Evolutionary conservation across 2,329 filamentous ascomycete species (phyloP).

Genomic region (Colletotrichum musicola): DNA sequence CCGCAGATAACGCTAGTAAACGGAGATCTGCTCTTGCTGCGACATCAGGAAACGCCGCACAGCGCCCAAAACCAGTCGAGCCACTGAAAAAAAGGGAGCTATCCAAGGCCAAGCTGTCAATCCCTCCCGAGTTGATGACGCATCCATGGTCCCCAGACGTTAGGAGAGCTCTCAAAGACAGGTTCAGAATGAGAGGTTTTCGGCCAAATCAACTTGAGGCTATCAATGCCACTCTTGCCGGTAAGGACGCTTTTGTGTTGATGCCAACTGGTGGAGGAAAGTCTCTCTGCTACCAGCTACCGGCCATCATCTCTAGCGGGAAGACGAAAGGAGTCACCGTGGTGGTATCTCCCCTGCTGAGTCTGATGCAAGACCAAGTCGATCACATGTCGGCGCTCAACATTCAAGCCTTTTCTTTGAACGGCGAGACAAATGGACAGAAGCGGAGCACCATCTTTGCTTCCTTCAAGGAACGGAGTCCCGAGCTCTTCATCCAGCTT

Average conservation of each 20-base stretch:
- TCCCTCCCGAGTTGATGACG: slow-evolving; percentile 69
- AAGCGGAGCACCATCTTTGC: slow-evolving; percentile 76
- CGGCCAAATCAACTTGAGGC: slow-evolving; percentile 93
- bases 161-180: slow-evolving; percentile 80
- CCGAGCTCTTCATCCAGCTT: slow-evolving; percentile 84
- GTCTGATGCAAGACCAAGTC: slow-evolving; percentile 98
- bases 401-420: slow-evolving; percentile 86
- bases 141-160: slow-evolving; percentile 90
- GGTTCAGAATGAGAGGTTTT: slow-evolving; percentile 88
- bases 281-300: slow-evolving; percentile 95
- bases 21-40: slow-evolving; percentile 58
- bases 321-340: slow-evolving; percentile 89
- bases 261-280: slow-evolving; percentile 99
- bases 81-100: slow-evolving; percentile 49
- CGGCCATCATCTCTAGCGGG: slow-evolving; percentile 84
- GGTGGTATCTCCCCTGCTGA: slow-evolving; percentile 94
- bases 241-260: slow-evolving; percentile 91
- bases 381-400: slow-evolving; percentile 80
- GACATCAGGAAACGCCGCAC: slow-evolving; percentile 61
- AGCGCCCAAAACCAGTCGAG: slow-evolving; percentile 48
- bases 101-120: slow-evolving; percentile 48
- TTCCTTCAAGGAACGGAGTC: slow-evolving; percentile 70
- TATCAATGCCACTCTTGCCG: slow-evolving; percentile 90
- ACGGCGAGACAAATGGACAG: slow-evolving; percentile 76
- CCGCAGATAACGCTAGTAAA: slow-evolving; percentile 40